Base-by-base conservation (phyloP, 2,329 filamentous ascomycete genomes). In the Sporothrix humicola region DNA sequence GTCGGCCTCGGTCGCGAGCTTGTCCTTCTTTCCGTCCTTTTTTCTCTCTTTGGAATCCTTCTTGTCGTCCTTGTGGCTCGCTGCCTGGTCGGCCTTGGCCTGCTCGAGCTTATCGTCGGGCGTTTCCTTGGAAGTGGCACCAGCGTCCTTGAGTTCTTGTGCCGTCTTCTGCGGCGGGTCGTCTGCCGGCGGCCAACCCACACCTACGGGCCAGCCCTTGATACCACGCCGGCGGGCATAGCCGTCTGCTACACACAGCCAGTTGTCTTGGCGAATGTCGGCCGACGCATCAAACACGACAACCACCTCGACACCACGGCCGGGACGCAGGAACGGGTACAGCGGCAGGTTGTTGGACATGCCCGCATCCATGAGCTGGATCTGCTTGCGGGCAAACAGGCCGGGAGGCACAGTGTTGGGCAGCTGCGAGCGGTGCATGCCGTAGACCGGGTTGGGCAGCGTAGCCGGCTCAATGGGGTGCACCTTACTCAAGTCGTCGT, bases 291-390 rank as follows among this genome's bases (percentile, higher is more conserved):
- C 96, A 80, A 99, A 99, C 2, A 95, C 93, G 63, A 99, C 89
- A 63, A 98, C 85, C 59, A 99, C 87, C 78, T 99, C 96, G 6
- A 99, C 91, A 73, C 97, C 88, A 50, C 96, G 89, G 2, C 95
- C 95, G 0, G 94, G 94, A 12, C 96, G 90, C 20, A 99, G 89
- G 3, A 98, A 87, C 0, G 96, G 96, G 80, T 99, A 99, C 58
- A 98, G 95, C 1, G 96, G 96, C 9, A 99, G 86, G 79, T 99
- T 99, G 81, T 99, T 98, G 76, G 93, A 97, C 96, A 99, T 99
- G 69, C 96, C 96, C 1, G 96, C 95, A 81, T 99, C 96, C 95
- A 98, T 98, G 17, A 95, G 87, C 76, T 93, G 91, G 20, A 95
- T 86, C 80, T 97, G 92, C 61, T 91, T 86, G 15, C 86, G 87